These are phyloP conservation scores for Stephania cephalantha DNA, from an alignment of 164 flowering plant species.

Conservation along the genomic window DNA sequence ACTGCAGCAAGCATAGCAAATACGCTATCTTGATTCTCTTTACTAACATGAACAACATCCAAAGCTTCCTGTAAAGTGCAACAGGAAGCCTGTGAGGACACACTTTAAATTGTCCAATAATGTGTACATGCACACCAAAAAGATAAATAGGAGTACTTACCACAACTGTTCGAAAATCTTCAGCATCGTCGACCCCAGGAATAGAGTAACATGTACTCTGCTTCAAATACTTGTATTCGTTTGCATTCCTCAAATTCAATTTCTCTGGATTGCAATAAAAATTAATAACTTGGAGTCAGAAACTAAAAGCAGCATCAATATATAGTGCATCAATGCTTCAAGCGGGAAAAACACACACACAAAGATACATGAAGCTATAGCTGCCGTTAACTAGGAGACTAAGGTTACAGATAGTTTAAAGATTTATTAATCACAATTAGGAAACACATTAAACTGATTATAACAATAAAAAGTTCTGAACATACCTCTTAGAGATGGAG, in stretches of 20 bases:
- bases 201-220: conserved; percentile 79
- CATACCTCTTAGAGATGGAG: conserved; percentile 69
- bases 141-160: conserved; percentile 24
- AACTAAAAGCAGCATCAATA: neutral
- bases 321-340: neutral
- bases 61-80: conserved; percentile 69
- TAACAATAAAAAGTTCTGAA: neutral
- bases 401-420: neutral
- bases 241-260: conserved; percentile 56
- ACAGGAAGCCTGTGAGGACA: conserved; percentile 1
- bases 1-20: conserved; percentile 98
- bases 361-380: neutral
- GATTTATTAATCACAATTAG: neutral
- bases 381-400: neutral
- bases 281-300: neutral
- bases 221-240: conserved; percentile 80
- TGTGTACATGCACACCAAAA: neutral
- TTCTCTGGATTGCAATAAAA: conserved; percentile 48
- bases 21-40: conserved; percentile 82
- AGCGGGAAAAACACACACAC: neutral
- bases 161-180: conserved; percentile 61
- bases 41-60: conserved; percentile 83
- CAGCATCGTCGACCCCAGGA: conserved; percentile 83
- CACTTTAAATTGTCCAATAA: neutral
- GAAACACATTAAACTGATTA: neutral